phyloP scores from a whole-genome alignment of 495 filamentous ascomycete genomes.

The Amorphotheca resinae region DNA sequence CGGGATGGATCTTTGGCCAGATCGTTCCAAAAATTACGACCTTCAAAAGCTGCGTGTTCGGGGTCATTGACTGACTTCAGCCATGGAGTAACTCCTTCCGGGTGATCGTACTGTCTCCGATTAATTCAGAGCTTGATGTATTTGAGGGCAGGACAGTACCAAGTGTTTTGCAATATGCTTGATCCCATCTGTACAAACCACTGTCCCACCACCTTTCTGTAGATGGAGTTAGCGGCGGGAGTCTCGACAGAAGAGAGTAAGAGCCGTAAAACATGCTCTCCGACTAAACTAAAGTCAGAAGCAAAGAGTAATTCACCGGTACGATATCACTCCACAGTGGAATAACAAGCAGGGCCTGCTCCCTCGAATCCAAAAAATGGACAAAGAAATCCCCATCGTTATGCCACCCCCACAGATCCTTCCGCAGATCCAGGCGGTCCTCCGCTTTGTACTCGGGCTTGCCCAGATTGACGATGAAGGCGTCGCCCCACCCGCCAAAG shows the following conservation, averaged over 20 bases:
- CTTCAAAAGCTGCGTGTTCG: conserved; percentile 29
- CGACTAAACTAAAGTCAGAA: not conserved
- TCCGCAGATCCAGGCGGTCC: conserved; percentile 28
- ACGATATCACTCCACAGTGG: conserved; percentile 57
- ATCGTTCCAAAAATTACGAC: conserved; percentile 41
- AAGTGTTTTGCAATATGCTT: conserved; percentile 44
- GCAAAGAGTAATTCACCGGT: not conserved
- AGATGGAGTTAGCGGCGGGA: not conserved
- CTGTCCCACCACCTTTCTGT: conserved; percentile 51
- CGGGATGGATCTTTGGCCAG: conserved; percentile 27
- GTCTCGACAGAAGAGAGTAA: not conserved
- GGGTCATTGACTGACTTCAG: conserved; percentile 39
- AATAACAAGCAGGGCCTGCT: conserved; percentile 60
- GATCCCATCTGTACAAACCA: conserved; percentile 49
- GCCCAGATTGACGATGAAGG: conserved; percentile 63
- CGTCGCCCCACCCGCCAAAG: conserved; percentile 49
- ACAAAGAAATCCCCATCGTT: conserved; percentile 69
- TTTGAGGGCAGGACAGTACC: conserved; percentile 1
- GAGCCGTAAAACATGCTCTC: not conserved
- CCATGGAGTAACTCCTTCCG: conserved; percentile 53
- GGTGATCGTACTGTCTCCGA: conserved; percentile 36
- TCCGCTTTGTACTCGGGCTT: conserved; percentile 40
- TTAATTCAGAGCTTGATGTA: not conserved
- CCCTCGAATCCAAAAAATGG: conserved; percentile 61
- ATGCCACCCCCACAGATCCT: conserved; percentile 51